These are phyloP conservation scores for Craspedostauros australis DNA, from an alignment of 108 stramenopile genomes.

Conservation along the genomic window DNA sequence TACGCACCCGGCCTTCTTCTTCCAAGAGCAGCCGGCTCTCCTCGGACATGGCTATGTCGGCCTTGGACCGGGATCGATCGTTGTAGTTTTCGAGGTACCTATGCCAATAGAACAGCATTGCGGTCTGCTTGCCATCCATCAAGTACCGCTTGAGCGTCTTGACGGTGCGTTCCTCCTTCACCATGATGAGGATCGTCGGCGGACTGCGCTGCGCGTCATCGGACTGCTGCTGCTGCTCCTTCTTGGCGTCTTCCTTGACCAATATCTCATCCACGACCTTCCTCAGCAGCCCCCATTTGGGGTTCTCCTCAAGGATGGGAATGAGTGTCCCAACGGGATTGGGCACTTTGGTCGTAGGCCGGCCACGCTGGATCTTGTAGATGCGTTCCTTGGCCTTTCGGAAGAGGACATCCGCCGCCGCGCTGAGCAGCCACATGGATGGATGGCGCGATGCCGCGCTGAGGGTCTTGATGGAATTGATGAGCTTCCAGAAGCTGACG, in stretches of 20 bases:
- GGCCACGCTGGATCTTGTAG: conserved; percentile 41
- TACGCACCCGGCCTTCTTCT: conserved; percentile 57
- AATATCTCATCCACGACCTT: conserved; percentile 84
- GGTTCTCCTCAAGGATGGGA: conserved; percentile 84
- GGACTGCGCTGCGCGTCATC: conserved; percentile 1
- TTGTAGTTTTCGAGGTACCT: conserved; percentile 56
- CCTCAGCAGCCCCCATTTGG: conserved; percentile 85
- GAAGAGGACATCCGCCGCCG: conserved; percentile 85
- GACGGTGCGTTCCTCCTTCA: conserved; percentile 81
- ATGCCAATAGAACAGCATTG: conserved; percentile 53
- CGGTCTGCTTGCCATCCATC: conserved; percentile 43
- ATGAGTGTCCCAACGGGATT: conserved; percentile 48
- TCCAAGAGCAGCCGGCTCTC: conserved; percentile 68
- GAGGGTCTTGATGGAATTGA: conserved; percentile 69
- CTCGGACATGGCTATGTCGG: conserved; percentile 40
- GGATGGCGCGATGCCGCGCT: conserved; percentile 56
- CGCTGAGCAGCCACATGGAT: conserved; percentile 85
- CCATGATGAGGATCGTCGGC: conserved; percentile 73
- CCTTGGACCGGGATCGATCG: conserved; percentile 50
- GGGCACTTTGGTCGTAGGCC: conserved; percentile 33
- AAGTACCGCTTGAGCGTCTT: conserved; percentile 62
- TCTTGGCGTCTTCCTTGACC: conserved; percentile 16
- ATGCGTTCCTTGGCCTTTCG: conserved; percentile 86
- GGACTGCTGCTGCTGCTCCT: conserved; percentile 3
- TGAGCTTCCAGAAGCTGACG: conserved; percentile 78